Percentiles rank a stretch among this genome's conserved stretches.
phyloP scores from a whole-genome alignment of 108 stramenopile species.

The Nannochloropsis granulata region DNA sequence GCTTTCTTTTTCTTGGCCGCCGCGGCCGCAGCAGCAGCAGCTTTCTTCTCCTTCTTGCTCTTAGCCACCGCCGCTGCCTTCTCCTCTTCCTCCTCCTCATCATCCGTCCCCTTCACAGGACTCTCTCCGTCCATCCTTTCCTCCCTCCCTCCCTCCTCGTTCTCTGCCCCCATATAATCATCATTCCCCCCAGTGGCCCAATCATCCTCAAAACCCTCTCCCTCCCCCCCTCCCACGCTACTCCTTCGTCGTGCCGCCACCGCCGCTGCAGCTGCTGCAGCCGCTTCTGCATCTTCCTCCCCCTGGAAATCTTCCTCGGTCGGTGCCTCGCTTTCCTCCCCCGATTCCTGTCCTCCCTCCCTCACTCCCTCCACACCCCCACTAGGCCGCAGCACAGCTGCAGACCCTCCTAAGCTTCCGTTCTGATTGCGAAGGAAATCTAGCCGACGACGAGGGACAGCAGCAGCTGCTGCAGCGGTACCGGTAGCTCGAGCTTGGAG shows the following conservation, averaged over 20 bases:
- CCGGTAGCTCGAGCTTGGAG: not conserved
- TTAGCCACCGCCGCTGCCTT: not conserved
- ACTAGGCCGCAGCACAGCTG: not conserved
- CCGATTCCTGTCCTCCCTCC: not conserved
- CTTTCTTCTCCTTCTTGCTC: not conserved
- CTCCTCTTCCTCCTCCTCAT: not conserved
- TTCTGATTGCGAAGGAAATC: not conserved
- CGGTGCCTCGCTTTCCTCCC: not conserved
- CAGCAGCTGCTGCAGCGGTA: too few relatives aligned
- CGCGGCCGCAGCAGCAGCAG: not conserved
- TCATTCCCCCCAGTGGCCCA: not conserved
- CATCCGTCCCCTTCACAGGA: not conserved
- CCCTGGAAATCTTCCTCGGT: slow-evolving; percentile 8
- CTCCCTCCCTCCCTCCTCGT: not conserved
- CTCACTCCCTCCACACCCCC: not conserved
- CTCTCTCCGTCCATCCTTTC: not conserved
- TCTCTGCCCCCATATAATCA: not conserved
- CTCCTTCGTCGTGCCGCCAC: not conserved
- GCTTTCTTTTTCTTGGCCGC: not conserved
- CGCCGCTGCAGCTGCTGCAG: not conserved
- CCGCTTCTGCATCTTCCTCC: not conserved
- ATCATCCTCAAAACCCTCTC: not conserved
- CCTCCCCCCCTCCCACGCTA: not conserved
- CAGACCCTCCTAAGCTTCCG: not conserved
- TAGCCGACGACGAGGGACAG: not conserved